Percentiles rank a stretch among this genome's conserved stretches.
Evolutionary conservation across 202 grass and related monocot species (phyloP).

Genomic region (Musa balbisiana): DNA sequence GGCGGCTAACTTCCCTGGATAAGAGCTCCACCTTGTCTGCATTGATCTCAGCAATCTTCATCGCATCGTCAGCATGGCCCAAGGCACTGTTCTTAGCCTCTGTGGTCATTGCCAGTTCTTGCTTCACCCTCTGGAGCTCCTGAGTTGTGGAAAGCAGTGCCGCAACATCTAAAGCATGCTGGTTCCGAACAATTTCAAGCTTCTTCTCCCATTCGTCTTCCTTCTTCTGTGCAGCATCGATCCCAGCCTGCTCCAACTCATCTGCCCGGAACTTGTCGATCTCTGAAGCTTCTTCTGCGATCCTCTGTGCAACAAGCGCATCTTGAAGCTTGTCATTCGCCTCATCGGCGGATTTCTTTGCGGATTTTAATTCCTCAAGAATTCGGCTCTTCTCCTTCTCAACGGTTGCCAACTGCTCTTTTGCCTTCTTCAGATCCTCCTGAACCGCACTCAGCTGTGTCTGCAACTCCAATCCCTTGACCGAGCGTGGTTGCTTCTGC

Average conservation of each 20-base stretch:
- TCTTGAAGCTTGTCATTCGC: constrained; percentile 78
- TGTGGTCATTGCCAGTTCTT: constrained; percentile 41
- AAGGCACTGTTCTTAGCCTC: constrained; percentile 72
- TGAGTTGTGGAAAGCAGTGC: constrained; percentile 56
- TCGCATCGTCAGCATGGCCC: constrained; percentile 65
- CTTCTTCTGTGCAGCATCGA: constrained; percentile 55
- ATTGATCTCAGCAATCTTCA: constrained; percentile 65
- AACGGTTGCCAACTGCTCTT: constrained; percentile 47
- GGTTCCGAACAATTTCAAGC: constrained; percentile 51
- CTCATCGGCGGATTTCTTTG: constrained; percentile 56
- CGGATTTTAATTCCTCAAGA: constrained; percentile 52
- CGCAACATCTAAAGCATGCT: constrained; percentile 51
- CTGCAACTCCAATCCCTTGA: constrained; percentile 65
- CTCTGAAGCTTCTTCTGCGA: constrained; percentile 71
- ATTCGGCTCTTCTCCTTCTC: constrained; percentile 69
- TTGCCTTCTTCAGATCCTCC: constrained; percentile 77
- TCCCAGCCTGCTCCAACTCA: constrained; percentile 66
- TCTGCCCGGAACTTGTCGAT: constrained; percentile 88
- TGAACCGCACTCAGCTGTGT: constrained; percentile 46
- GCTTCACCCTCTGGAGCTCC: constrained; percentile 58
- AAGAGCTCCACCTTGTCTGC: constrained; percentile 78
- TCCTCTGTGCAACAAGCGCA: constrained; percentile 65
- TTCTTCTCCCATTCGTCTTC: constrained; percentile 76
- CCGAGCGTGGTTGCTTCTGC: constrained; percentile 46
- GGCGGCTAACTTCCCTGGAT: constrained; percentile 40